Base-by-base conservation (phyloP, 169 alveolate genomes). In the Plasmodium billcollinsi region DNA sequence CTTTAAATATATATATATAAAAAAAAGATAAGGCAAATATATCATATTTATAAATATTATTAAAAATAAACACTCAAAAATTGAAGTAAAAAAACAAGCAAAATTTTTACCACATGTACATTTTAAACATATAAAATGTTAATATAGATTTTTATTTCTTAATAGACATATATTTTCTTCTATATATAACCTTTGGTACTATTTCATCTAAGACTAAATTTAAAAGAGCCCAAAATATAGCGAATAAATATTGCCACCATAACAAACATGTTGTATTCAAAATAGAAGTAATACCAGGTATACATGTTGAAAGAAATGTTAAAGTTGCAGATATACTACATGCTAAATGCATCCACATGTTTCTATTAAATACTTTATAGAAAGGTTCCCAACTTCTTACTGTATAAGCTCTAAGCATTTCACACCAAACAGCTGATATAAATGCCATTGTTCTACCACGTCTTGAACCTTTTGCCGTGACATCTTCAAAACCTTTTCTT, bases 361-460 rank as follows among this genome's bases (percentile, higher is more conserved):
- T 96, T 58, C 98, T 93, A 92, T 96, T 96, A 93, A 97, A 95
- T 14, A 95, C 98, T 50, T 21, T 47, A 94, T 90, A 96, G 88
- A 96, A 95, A 93, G 95, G 96, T 62, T 94, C 95, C 98, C 98
- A 97, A 43, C 97, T 91, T 43, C 98, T 93, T 39, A 96, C 98
- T n/a, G 98, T 96, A 88, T 96, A 96, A 7, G 98, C 98, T 52
- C 98, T 90, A 49, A 96, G 95, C 97, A 96, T 96, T 74, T 96
- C 98, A 73, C 98, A 95, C 96, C 97, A 96, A 39, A 96, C 98
- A 20, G 97, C 98, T 3, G 98, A 92, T 70, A 96, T 93, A 93
- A 96, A 96, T 15, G 98, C 95, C 56, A 96, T 94, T 3, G 98
- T 96, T 58, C 98, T 88, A 54, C 97, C 98, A 80, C 95, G 94